phyloP scores from a whole-genome alignment of 1,284 basidiomycete genomes.

The Ustilago loliicola region DNA sequence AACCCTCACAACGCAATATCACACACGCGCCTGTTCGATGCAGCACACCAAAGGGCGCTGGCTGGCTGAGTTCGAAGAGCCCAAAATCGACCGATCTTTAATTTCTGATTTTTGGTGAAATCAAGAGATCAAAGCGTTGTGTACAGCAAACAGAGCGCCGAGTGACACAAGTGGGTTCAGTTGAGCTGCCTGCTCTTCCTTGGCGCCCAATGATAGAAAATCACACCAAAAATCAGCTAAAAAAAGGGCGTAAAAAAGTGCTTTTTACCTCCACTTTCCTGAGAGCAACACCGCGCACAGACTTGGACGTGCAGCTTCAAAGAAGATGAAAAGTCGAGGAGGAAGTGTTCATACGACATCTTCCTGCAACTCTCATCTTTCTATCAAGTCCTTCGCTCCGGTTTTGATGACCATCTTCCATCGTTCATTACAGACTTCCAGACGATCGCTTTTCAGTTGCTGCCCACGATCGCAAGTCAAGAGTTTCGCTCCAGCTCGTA shows the following conservation, averaged over 20 bases:
- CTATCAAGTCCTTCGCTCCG: not conserved
- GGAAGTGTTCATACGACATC: conserved; percentile 14
- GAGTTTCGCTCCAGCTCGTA: not conserved
- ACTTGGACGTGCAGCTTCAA: no score
- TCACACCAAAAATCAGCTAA: not conserved
- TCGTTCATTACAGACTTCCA: not conserved
- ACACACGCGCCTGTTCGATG: conserved; percentile 2
- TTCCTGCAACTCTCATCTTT: not conserved
- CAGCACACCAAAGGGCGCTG: not conserved
- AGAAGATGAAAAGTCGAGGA: not conserved
- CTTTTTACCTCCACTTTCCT: conserved; percentile 22
- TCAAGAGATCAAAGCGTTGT: conserved; percentile 3
- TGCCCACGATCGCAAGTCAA: not conserved
- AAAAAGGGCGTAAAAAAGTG: not conserved
- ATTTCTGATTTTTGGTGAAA: not conserved
- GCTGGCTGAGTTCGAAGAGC: conserved; percentile 11
- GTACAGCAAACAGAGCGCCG: not conserved
- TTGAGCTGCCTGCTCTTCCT: no score
- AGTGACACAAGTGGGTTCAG: not conserved
- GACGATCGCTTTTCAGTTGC: not conserved
- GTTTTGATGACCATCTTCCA: conserved; percentile 20
- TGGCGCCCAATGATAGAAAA: not conserved
- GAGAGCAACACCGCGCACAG: conserved; percentile 11
- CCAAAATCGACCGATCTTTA: conserved; percentile 22
- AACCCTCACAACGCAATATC: not conserved